Evolutionary conservation across 768 basidiomycete genomes (phyloP), one percentile per base, ranked within the genome.

Genomic region (Xerocomellus intermedius): DNA sequence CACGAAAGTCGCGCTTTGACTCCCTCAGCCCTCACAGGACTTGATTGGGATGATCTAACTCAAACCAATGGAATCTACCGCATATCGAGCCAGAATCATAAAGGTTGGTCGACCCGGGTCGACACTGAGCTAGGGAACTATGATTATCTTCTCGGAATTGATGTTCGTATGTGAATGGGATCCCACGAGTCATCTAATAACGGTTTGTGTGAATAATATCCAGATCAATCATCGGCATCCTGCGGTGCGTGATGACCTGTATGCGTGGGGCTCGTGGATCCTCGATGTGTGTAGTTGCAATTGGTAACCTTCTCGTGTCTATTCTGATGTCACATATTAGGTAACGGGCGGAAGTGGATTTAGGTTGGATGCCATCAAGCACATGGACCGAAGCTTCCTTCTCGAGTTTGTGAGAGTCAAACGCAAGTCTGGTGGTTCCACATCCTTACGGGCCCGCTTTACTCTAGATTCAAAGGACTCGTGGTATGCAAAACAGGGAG

Each of bases 291-390:
- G 68, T 50, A n/a, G 8, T 35, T 35, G 16, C 19, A n/a, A 33
- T 41, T 13, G 10, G 22, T 16, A 47, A 26, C 4, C 13, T 48
- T 56, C 6, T 33, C n/a, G 12, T 21, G 3, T 57, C 28, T 56
- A 14, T 42, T 45, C 44, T 55, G n/a, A 47, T 8, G 1, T 14
- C 12, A 12, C 22, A 51, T 19, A 50, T 30, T 49, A 91, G 89
- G 85, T 81, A 2, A 89, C 85, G 3, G 82, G 80, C 8, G 85
- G 82, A 12, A 70, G 72, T 32, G 94, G 94, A 13, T 93, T 94
- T 69, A 81, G 93, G 46, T 77, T 96, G 28, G 94, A 96, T 65
- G 94, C 94, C 17, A 89, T 94, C 60, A 97, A 96, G 68, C 94
- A 97, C 60, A 85, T 90, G 47, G 90, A 94, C 69, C 75, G 79